Evolutionary conservation across 2,329 filamentous ascomycete species (phyloP), one percentile per base, ranked within the genome.

Genomic region (Huntiella savannae): DNA sequence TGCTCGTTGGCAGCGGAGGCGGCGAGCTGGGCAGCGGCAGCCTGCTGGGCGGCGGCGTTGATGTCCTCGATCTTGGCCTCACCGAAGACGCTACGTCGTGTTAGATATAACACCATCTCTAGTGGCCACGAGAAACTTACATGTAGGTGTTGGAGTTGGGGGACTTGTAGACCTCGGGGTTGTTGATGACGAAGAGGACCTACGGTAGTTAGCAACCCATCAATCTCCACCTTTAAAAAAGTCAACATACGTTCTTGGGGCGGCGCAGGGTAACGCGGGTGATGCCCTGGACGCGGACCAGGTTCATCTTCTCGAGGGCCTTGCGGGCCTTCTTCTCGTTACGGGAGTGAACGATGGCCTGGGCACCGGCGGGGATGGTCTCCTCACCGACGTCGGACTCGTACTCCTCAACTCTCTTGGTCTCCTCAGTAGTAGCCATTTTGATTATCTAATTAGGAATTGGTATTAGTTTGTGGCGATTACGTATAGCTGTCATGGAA

Each of bases 281-380:
- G 68, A 98, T 98, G 63, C 91, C 92, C 60, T 83, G 82, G 56
- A 98, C 82, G 62, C 88, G 86, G 75, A 85, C 91, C 63, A 98
- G 73, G 63, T 93, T 87, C 62, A 96, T 79, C 79, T 98, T 98
- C 67, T 86, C 83, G 64, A 98, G 93, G 61, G 87, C 86, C 78
- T 98, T 98, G 70, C 91, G 82, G 59, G 91, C 92, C 80, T 98
- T 98, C 83, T 98, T 98, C 82, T 98, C 91, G 72, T 96, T 96
- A 67, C 91, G 86, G 63, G 85, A 94, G 77, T 96, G 88, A 61
- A 98, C 80, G 59, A 91, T 77, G 61, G 88, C 82, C 54, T 81
- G 77, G 60, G 86, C 83, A 62, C 88, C 91, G 56, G 82, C 80
- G 62, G 88, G 85, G 55, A 75, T 63, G 56, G 75, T 75, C 52